Evolutionary conservation across 768 basidiomycete genomes (phyloP).

Genomic region (Suillus placidus): DNA sequence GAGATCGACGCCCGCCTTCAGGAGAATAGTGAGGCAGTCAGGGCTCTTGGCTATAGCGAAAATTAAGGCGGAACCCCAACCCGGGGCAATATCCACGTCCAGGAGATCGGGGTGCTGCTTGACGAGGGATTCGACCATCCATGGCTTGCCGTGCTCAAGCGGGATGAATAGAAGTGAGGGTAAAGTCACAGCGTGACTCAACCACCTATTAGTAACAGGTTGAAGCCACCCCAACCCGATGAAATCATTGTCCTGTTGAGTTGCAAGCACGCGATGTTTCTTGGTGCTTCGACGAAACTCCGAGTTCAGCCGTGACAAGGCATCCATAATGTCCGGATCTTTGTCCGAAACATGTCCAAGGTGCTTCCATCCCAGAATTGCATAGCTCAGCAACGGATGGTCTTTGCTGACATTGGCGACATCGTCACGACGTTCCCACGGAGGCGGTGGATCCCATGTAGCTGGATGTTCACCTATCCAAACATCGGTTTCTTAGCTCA

Average conservation of each 20-base stretch:
- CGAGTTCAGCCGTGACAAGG: neutral
- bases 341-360: neutral
- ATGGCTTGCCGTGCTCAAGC: neutral
- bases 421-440: too few species aligned
- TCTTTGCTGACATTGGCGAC: neutral
- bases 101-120: neutral
- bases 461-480: neutral
- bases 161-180: neutral
- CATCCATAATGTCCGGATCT: neutral
- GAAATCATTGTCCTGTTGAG: too few species aligned
- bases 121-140: neutral
- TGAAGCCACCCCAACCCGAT: too few species aligned
- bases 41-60: neutral
- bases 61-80: neutral
- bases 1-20: neutral
- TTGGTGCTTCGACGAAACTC: neutral
- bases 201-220: neutral
- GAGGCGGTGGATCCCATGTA: too few species aligned
- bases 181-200: neutral
- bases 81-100: neutral
- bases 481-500: neutral
- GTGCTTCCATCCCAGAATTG: neutral
- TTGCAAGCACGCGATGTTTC: neutral
- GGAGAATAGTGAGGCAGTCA: neutral
- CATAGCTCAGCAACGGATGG: neutral